Percentiles rank a stretch among this genome's conserved stretches.
phyloP scores from a whole-genome alignment of 1,139 yeast species.

The Waltiozyma sp. region DNA sequence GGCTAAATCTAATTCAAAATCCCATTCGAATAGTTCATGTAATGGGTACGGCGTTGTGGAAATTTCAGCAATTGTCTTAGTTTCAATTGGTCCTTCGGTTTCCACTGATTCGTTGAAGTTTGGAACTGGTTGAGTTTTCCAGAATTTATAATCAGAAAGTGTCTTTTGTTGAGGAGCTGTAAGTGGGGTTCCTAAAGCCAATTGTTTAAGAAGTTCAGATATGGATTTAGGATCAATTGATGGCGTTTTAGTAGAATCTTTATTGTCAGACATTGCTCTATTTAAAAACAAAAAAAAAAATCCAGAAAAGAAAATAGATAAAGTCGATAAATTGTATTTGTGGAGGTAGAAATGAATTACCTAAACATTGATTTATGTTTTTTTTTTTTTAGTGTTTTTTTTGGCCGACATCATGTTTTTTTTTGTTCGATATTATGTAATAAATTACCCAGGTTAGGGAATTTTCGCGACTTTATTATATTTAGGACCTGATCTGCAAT shows the following conservation, averaged over 20 bases:
- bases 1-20: slow-evolving; percentile 53
- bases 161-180: slow-evolving; percentile 50
- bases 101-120: slow-evolving; percentile 55
- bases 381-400: no score
- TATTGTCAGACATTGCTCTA: slow-evolving; percentile 16
- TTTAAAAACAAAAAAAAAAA: no score
- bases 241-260: no score
- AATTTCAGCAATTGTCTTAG: slow-evolving; percentile 61
- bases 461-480: no score
- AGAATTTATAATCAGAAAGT: slow-evolving; percentile 88
- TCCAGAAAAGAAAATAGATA: no score
- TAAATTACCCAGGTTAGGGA: no score
- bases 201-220: slow-evolving; percentile 31
- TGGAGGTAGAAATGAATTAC: no score
- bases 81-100: slow-evolving; percentile 78
- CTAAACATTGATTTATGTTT: no score
- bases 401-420: no score
- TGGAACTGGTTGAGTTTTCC: slow-evolving; percentile 97
- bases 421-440: no score
- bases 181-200: slow-evolving; percentile 38
- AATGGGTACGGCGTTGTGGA: slow-evolving; percentile 61
- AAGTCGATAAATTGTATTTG: no score
- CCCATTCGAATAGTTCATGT: slow-evolving; percentile 81
- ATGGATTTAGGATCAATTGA: slow-evolving; percentile 11
- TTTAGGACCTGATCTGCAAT: no score